A percentile compares a stretch with the other conserved stretches of the same genome.
These are phyloP conservation scores for Suaeda aralocaspica DNA, from an alignment of 148 eudicot species.

Conservation along the genomic window DNA sequence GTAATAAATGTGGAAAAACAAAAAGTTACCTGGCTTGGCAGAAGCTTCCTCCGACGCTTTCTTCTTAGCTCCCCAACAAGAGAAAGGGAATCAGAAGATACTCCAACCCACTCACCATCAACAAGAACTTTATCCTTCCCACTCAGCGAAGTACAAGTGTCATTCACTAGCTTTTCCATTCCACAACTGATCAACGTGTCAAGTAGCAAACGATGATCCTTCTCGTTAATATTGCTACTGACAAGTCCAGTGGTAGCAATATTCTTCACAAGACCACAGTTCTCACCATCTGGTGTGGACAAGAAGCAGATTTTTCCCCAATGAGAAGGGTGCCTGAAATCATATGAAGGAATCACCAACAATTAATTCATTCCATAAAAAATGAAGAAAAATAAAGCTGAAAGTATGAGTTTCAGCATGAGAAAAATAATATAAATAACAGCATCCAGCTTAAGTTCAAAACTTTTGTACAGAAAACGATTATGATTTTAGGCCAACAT, in stretches of 20 bases:
- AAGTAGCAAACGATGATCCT: slow-evolving; percentile 22
- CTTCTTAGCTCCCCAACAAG: slow-evolving; percentile 61
- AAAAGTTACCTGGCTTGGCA: slow-evolving; percentile 58
- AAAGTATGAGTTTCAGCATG: not conserved
- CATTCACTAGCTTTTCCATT: slow-evolving; percentile 61
- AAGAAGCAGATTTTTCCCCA: slow-evolving; percentile 91
- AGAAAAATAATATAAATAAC: not conserved
- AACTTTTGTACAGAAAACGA: not conserved
- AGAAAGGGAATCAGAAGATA: slow-evolving; percentile 51
- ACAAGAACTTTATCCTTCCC: slow-evolving; percentile 62
- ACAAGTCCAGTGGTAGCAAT: slow-evolving; percentile 80
- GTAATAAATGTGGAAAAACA: not conserved
- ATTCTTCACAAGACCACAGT: slow-evolving; percentile 93
- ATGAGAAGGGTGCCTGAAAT: slow-evolving; percentile 91
- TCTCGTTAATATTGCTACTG: slow-evolving; percentile 43
- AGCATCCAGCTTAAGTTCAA: not conserved
- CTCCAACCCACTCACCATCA: slow-evolving; percentile 87
- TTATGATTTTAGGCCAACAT: not conserved
- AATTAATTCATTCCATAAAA: not conserved
- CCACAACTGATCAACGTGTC: slow-evolving; percentile 52
- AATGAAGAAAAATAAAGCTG: not conserved
- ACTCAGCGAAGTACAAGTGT: slow-evolving; percentile 44
- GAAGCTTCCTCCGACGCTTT: slow-evolving; percentile 47
- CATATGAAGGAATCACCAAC: slow-evolving; percentile 11
- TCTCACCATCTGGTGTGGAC: slow-evolving; percentile 93